Base-by-base conservation (phyloP, 345 rosid species). In the Laguncularia racemosa region DNA sequence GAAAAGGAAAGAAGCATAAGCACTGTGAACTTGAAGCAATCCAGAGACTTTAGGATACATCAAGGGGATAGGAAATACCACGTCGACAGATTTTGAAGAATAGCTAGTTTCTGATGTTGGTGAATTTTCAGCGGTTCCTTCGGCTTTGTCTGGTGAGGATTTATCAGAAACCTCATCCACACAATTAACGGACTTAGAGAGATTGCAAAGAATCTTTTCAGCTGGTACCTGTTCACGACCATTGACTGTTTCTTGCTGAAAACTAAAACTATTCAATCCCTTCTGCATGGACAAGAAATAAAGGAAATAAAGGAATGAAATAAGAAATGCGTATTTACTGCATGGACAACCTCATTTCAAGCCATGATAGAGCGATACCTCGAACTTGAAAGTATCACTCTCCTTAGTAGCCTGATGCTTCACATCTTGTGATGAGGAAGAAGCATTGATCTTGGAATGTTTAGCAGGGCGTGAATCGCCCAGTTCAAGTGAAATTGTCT, bases 61-160 rank as follows among this genome's bases (percentile, higher is more conserved):
- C 14, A 20, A 44, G 44, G 12, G 44, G 49, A 2, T 12, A 38
- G 50, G 50, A 58, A 44, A 13, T 65, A 65, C 69, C 69, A 65
- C 58, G 63, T 65, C 63, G 69, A 65, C 69, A 5, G 69, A 65
- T 65, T 65, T 65, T 52, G 62, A 46, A 17, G 69, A 65, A 51
- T 65, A 63, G 20, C 20, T 57, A 46, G 70, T 54, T 33, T 59
- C 64, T 16, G 70, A 66, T 33, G 64, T 55, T 17, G 71, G 46
- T 28, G 65, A 59, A 60, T 54, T 60, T 45, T 59, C 71, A 20
- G 65, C 55, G 40, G 71, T 59, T 15, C 59, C 65, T 54, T 67
- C 71, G 0, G 33, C 60, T 54, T 54, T 67, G 23, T 64, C 56
- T 14, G 19, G 50, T 21, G 59, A 23, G 43, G 49, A 20, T 56